Conservation (phyloP, 176 grass and related monocot genomes). For the Metroxylon sagu region DNA sequence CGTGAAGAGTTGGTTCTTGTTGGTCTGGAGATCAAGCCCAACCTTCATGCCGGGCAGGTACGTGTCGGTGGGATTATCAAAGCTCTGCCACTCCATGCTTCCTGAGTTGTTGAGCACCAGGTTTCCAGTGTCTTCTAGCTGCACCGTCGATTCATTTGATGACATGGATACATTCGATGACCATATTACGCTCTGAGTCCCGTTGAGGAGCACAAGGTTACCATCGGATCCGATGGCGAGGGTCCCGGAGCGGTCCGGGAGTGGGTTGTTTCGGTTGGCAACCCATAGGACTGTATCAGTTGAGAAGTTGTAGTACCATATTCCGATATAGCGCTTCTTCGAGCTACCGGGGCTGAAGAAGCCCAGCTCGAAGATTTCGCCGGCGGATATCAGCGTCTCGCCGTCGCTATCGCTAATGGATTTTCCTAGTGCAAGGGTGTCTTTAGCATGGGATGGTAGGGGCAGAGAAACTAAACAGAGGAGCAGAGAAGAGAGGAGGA, state of each 20-base stretch:
- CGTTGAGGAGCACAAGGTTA: slow-evolving; percentile 36
- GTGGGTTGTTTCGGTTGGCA: slow-evolving; percentile 48
- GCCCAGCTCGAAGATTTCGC: slow-evolving; percentile 26
- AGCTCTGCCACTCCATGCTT: slow-evolving; percentile 36
- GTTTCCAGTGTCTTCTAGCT: slow-evolving; percentile 28
- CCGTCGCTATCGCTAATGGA: slow-evolving; percentile 7
- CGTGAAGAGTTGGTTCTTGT: slow-evolving; percentile 23
- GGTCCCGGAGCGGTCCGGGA: slow-evolving; percentile 10
- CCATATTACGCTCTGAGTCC: slow-evolving; percentile 18
- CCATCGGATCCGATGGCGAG: slow-evolving; percentile 29
- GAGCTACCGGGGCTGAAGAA: slow-evolving; percentile 48
- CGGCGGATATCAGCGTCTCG: slow-evolving; percentile 30
- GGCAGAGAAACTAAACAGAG: too few relatives aligned
- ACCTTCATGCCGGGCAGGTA: slow-evolving; percentile 59
- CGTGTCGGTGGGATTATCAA: slow-evolving; percentile 45
- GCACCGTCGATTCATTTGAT: slow-evolving; percentile 19
- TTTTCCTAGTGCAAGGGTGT: slow-evolving; percentile 27
- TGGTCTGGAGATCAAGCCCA: slow-evolving; percentile 17
- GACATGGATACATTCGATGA: slow-evolving; percentile 8
- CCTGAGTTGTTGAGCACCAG: slow-evolving; percentile 20
- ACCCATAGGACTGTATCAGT: slow-evolving; percentile 47
- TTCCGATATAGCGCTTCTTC: slow-evolving; percentile 34
- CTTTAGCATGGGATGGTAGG: not conserved
- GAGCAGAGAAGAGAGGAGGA: too few relatives aligned
- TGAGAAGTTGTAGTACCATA: slow-evolving; percentile 28